Percentiles rank a stretch among this genome's conserved stretches.
Evolutionary conservation across 331 rosid species (phyloP).

Genomic region (Saraca asoca): DNA sequence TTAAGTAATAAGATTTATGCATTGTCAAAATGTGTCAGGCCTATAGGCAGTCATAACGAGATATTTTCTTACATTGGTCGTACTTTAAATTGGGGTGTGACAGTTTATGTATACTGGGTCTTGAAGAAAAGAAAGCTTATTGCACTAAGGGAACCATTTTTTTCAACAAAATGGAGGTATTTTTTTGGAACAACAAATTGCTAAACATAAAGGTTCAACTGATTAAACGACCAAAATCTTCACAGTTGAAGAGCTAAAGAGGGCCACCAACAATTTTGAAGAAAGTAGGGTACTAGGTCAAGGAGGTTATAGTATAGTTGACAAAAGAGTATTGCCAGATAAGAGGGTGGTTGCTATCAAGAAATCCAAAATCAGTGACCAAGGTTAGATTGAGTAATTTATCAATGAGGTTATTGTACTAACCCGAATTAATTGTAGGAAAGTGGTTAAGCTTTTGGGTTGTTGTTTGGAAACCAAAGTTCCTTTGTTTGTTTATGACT

Average conservation of each 20-base stretch:
- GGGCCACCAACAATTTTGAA: neutral
- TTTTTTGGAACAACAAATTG: neutral
- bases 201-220: neutral
- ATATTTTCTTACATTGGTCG: too few species aligned
- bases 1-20: too few species aligned
- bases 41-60: too few species aligned
- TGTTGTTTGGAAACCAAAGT: constrained; percentile 6
- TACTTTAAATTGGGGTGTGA: too few species aligned
- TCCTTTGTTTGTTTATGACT: constrained; percentile 8
- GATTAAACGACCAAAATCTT: constrained; percentile 14
- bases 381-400: constrained; percentile 2
- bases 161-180: constrained; percentile 14
- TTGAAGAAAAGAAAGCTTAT: neutral
- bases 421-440: neutral
- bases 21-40: too few species aligned
- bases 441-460: constrained; percentile 4
- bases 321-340: neutral
- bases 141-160: neutral
- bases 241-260: neutral
- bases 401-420: neutral
- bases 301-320: constrained; percentile 10
- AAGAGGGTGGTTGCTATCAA: neutral
- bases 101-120: neutral
- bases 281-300: neutral
- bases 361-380: neutral